Evolutionary conservation across 495 filamentous ascomycete species (phyloP), one percentile per base, ranked within the genome.

Genomic region (Aspergillus affinis): DNA sequence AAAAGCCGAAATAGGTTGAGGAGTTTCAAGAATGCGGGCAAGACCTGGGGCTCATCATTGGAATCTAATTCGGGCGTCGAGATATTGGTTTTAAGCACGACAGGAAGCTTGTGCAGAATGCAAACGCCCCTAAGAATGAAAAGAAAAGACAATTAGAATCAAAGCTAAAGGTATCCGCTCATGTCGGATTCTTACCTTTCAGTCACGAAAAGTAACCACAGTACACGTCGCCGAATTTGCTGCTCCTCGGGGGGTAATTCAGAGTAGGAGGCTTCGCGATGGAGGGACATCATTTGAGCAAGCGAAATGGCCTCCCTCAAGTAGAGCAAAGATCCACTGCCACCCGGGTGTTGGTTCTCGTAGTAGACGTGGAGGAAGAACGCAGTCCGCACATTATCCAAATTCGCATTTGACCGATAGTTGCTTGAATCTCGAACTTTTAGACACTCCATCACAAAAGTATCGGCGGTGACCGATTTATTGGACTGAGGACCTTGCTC

Each of bases 281-380:
- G 75, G 0, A 81, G 65, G 7, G 69, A 70, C 65, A 79, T 70
- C 53, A 81, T 77, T 57, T 81, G 78, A 4, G 75, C 75, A 13
- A 78, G 60, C 1, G 78, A 75, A 48, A 81, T 76, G 2, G 77
- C 72, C 55, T 81, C 78, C 41, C 77, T 66, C 47, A 81, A 59
- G 55, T 76, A 74, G 9, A 79, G 57, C 8, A 76, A 59, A 0
- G 77, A 80, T 29, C 72, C 69, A 19, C 72, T 65, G 20, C 73
- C 73, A 10, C 76, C 75, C 0, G 73, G 66, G n/a, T 71, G 61
- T 32, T 72, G 71, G 55, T 80, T 78, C 51, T 77, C 75, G 58
- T 76, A 76, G 58, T 76, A 80, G 9, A 78, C 72, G 54, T 80
- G 79, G 21, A 80, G 62, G 47, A 80, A 81, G 54, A 80, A 80